Evolutionary conservation across 192 early-diverging fungal genomes (phyloP).

Genomic region (Backusella circina): DNA sequence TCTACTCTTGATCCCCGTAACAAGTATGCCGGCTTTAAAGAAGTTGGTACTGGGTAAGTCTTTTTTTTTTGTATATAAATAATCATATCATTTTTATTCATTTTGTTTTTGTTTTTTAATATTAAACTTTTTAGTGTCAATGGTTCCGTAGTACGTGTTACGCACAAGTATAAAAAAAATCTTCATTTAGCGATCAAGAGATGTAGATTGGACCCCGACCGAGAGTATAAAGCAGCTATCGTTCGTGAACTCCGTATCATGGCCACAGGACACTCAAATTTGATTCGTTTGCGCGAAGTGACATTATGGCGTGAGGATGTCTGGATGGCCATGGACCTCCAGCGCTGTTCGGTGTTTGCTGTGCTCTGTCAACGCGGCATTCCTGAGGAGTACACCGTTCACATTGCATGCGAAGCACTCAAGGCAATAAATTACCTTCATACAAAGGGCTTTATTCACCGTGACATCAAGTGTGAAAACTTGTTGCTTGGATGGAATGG

Average conservation of each 20-base stretch:
- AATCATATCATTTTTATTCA: not conserved
- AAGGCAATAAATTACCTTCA: conserved; percentile 39
- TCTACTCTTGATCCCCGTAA: conserved; percentile 24
- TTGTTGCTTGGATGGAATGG: conserved; percentile 38
- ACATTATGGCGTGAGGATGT: conserved; percentile 35
- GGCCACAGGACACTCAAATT: conserved; percentile 28
- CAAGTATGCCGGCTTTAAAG: conserved; percentile 18
- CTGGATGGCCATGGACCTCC: conserved; percentile 40
- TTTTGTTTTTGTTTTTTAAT: not conserved
- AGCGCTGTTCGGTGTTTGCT: conserved; percentile 35
- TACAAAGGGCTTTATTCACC: conserved; percentile 38
- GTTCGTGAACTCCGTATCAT: conserved; percentile 37
- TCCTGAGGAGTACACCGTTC: conserved; percentile 35
- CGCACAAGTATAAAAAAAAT: conserved; percentile 23
- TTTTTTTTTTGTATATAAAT: not conserved
- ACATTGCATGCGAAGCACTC: conserved; percentile 35
- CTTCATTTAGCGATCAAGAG: conserved; percentile 36
- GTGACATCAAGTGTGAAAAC: conserved; percentile 46
- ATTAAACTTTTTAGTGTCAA: conserved; percentile 19
- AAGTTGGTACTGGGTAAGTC: conserved; percentile 23
- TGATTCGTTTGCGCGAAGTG: conserved; percentile 35
- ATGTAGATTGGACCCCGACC: conserved; percentile 31
- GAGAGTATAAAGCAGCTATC: conserved; percentile 35
- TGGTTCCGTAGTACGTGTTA: conserved; percentile 33
- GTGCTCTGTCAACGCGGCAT: conserved; percentile 37